phyloP scores from a whole-genome alignment of 192 early-diverging fungal genomes.

The Entomortierella parvispora region DNA sequence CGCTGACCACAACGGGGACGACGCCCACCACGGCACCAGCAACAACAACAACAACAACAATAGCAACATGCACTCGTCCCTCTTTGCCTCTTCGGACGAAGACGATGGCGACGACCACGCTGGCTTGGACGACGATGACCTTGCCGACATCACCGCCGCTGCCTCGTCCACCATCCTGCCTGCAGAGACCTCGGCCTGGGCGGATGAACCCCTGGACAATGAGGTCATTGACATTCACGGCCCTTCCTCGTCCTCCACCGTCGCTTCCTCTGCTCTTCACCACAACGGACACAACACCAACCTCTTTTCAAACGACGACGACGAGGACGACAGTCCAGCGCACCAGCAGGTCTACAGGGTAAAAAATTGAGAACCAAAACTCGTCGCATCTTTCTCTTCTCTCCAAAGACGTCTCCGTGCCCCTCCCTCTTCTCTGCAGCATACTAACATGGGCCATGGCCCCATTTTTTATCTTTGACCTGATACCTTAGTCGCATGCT shows the following conservation, averaged over 20 bases:
- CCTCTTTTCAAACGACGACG: conserved; percentile 13
- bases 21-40: not conserved
- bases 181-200: conserved; percentile 51
- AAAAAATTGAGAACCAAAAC: not conserved
- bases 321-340: not conserved
- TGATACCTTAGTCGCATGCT: conserved; percentile 25
- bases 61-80: conserved; percentile 16
- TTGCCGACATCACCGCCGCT: conserved; percentile 28
- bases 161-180: conserved; percentile 44
- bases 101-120: conserved; percentile 5
- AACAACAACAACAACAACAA: conserved; percentile 13
- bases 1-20: conserved; percentile 8
- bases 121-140: conserved; percentile 30
- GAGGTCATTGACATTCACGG: conserved; percentile 51
- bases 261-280: not conserved
- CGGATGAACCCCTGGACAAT: conserved; percentile 48
- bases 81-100: conserved; percentile 46
- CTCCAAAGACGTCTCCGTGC: too few species aligned
- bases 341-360: conserved; percentile 27
- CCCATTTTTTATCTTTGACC: not conserved
- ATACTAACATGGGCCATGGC: not conserved
- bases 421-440: not conserved
- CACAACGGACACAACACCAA: not conserved
- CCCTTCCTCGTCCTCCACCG: too few species aligned
- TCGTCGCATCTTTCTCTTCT: not conserved